Base-by-base conservation (phyloP, 495 filamentous ascomycete species). In the Penicillium subrubescens region DNA sequence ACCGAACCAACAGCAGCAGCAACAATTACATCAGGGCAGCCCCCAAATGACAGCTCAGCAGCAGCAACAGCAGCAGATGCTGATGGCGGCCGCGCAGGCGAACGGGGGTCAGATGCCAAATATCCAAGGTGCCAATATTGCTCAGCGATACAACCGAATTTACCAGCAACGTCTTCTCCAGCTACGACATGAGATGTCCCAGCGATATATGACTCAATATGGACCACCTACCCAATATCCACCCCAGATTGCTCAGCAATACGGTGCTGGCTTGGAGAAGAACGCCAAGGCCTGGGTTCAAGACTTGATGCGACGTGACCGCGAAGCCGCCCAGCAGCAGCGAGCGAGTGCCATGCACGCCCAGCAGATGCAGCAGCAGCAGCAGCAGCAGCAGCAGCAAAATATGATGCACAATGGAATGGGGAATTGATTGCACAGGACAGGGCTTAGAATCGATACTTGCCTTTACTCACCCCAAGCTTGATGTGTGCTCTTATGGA, bases 361-460 rank as follows among this genome's bases (percentile, higher is more conserved):
- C 55, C 79, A 81, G 64, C 76, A 81, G 60, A 79, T 84, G 61
- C 81, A 79, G 57, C 79, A 78, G 55, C 78, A 81, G 63, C 75
- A 80, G 60, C 79, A 80, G 60, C 79, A 83, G 61, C 80, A 79
- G 55, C 79, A 78, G 53, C 74, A 78, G 33, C 79, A 82, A 59
- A 79, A 77, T 57, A 81, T 81, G 75, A 81, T 79, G 81, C 77
- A 81, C 41, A 79, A 79, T 63, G 79, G 78, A 25, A 80, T 81
- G 77, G 75, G 77, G 12, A 77, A 75, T 43, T 79, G 67, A 58
- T 58, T 35, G 21, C n/a, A 21, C 5, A 27, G 15, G 46, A n/a
- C 21, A 27, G 10, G 5, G 46, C 23, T 50, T 10, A 27, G 12
- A 14, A 23, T 50, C 7, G 6, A 52, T 23, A 17, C 4, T 31